phyloP scores from a whole-genome alignment of 2,329 filamentous ascomycete genomes.

The Rutstroemia sp. region DNA sequence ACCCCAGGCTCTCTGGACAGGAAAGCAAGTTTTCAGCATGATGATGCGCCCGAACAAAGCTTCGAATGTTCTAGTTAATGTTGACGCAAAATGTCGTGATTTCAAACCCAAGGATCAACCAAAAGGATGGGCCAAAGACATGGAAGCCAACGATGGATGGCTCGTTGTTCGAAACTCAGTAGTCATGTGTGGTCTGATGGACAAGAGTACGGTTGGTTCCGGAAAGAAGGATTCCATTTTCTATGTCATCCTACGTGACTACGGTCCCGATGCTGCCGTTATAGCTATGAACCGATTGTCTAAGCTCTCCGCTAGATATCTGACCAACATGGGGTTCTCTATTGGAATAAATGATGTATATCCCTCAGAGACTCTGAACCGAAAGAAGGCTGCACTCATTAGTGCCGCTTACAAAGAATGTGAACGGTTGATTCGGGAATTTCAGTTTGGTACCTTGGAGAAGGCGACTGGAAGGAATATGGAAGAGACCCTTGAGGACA shows the following conservation, averaged over 20 bases:
- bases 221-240: slow-evolving; percentile 98
- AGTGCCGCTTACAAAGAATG: slow-evolving; percentile 71
- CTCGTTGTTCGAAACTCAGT: slow-evolving; percentile 93
- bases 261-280: slow-evolving; percentile 80
- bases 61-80: slow-evolving; percentile 78
- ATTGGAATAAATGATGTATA: slow-evolving; percentile 95
- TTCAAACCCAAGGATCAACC: slow-evolving; percentile 49
- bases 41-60: slow-evolving; percentile 81
- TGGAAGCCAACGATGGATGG: slow-evolving; percentile 84
- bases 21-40: slow-evolving; percentile 92
- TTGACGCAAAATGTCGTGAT: slow-evolving; percentile 86
- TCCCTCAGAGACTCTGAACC: slow-evolving; percentile 63
- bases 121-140: slow-evolving; percentile 41
- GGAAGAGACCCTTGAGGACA: slow-evolving; percentile 85
- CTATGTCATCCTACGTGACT: slow-evolving; percentile 93
- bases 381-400: slow-evolving; percentile 70
- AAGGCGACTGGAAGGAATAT: slow-evolving; percentile 86
- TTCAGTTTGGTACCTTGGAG: slow-evolving; percentile 71
- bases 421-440: slow-evolving; percentile 75
- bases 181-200: slow-evolving; percentile 95
- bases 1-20: slow-evolving; percentile 85
- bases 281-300: slow-evolving; percentile 90
- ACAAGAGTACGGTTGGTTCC: slow-evolving; percentile 93
- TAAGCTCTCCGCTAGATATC: slow-evolving; percentile 79
- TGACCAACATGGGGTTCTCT: slow-evolving; percentile 89